Percentiles rank a stretch among this genome's conserved stretches.
Evolutionary conservation across 306 rosid genomes (phyloP).

Genomic region (Styphnolobium japonicum): DNA sequence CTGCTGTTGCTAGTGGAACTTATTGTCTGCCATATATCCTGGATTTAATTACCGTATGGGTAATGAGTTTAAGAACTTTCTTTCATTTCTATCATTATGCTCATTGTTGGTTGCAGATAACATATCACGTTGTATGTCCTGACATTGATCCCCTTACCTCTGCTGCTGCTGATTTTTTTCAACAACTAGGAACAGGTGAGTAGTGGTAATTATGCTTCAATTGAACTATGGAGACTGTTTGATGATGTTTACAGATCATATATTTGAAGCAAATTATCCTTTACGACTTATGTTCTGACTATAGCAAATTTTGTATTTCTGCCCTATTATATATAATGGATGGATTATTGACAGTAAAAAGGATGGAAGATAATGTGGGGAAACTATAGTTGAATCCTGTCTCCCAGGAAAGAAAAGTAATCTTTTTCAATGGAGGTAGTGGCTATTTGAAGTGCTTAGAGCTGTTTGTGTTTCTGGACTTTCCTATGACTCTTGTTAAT

Average conservation of each 20-base stretch:
- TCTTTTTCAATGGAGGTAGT: not conserved
- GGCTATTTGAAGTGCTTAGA: constrained; percentile 4
- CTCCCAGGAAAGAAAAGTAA: not conserved
- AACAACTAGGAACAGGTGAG: constrained; percentile 96
- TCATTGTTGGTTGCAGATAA: constrained; percentile 66
- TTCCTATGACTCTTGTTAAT: not conserved
- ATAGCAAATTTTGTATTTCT: not conserved
- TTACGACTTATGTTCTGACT: constrained; percentile 1
- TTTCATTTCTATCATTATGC: constrained; percentile 15
- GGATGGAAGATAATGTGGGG: not conserved
- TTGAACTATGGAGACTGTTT: constrained; percentile 13
- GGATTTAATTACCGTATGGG: not conserved
- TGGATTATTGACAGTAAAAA: not conserved
- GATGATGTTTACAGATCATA: not conserved
- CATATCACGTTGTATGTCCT: constrained; percentile 82
- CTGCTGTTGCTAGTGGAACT: constrained; percentile 11
- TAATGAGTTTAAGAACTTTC: constrained; percentile 15
- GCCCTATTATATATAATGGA: constrained; percentile 2
- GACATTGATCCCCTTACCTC: constrained; percentile 92
- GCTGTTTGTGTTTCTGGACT: constrained; percentile 14
- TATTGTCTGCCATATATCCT: not conserved
- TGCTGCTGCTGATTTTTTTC: constrained; percentile 95
- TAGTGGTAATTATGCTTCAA: constrained; percentile 15
- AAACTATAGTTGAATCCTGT: constrained; percentile 12
- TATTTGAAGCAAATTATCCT: not conserved